Evolutionary conservation across 2,329 filamentous ascomycete genomes (phyloP).

Genomic region (Colletotrichum neosansevieriae): DNA sequence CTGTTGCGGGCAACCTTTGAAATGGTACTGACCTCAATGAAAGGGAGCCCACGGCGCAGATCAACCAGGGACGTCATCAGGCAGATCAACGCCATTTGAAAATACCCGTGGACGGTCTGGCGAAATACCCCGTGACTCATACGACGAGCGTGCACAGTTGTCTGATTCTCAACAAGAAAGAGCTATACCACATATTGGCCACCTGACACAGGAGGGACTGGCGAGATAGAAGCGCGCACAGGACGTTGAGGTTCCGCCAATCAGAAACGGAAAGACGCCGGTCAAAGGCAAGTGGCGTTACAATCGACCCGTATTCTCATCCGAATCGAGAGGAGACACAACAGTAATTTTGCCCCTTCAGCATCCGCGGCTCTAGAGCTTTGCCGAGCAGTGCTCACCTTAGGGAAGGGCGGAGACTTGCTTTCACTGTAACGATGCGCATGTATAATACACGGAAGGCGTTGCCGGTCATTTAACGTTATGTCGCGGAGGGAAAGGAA

Average conservation of each 20-base stretch:
- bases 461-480: slow-evolving; percentile 12
- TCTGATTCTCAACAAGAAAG: slow-evolving; percentile 25
- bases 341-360: background rate
- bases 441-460: slow-evolving; percentile 11
- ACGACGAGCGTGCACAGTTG: slow-evolving; percentile 12
- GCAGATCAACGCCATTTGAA: slow-evolving; percentile 19
- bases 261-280: background rate
- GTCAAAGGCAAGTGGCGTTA: background rate
- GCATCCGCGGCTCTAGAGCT: background rate
- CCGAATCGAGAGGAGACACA: background rate
- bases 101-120: slow-evolving; percentile 16
- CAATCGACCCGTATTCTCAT: background rate
- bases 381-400: background rate
- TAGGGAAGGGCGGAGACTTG: background rate
- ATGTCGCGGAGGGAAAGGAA: background rate
- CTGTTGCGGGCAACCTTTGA: too few relatives aligned
- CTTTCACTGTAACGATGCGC: background rate
- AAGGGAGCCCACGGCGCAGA: slow-evolving; percentile 5
- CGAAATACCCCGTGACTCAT: slow-evolving; percentile 5
- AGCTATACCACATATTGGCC: slow-evolving; percentile 28
- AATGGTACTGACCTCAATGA: slow-evolving; percentile 1
- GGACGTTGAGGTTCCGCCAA: slow-evolving; percentile 3
- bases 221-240: slow-evolving; percentile 24
- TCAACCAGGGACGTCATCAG: slow-evolving; percentile 18
- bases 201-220: slow-evolving; percentile 33